Evolutionary conservation across 495 filamentous ascomycete species (phyloP).

Genomic region (Annulohypoxylon stygium): DNA sequence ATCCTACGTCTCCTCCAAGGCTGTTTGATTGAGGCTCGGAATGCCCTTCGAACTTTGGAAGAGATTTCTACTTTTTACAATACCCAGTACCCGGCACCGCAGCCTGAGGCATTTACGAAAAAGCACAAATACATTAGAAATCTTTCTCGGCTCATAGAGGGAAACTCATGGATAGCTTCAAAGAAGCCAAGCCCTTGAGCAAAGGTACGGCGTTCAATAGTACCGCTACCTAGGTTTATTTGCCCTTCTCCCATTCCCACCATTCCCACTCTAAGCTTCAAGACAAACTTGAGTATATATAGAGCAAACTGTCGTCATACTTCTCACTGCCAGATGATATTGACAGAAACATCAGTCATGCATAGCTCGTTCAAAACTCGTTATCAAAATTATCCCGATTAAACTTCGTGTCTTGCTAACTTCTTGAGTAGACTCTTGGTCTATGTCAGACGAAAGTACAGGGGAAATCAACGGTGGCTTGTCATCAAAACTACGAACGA

Average conservation of each 20-base stretch:
- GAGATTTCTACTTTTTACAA: not conserved
- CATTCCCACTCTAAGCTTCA: not conserved
- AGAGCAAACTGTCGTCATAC: not conserved
- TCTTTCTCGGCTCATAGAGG: not conserved
- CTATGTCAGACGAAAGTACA: not conserved
- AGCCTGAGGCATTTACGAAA: not conserved
- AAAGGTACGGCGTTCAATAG: not conserved
- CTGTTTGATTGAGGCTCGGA: not conserved
- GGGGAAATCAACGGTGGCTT: not conserved
- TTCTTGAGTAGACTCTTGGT: not conserved
- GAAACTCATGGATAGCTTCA: not conserved
- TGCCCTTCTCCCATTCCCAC: not conserved
- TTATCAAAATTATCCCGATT: not conserved
- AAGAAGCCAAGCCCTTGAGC: not conserved
- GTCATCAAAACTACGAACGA: constrained; percentile 27
- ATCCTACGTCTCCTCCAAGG: not conserved
- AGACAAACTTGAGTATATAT: not conserved
- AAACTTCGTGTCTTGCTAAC: not conserved
- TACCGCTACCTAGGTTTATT: not conserved
- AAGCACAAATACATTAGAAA: not conserved
- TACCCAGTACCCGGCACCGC: too few species aligned
- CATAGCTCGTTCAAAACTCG: not conserved
- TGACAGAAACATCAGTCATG: not conserved
- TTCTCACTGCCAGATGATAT: not conserved
- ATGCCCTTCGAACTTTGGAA: not conserved